Evolutionary conservation across 108 stramenopile genomes (phyloP), one percentile per base, ranked within the genome.

Genomic region (Cyclotella baltica): DNA sequence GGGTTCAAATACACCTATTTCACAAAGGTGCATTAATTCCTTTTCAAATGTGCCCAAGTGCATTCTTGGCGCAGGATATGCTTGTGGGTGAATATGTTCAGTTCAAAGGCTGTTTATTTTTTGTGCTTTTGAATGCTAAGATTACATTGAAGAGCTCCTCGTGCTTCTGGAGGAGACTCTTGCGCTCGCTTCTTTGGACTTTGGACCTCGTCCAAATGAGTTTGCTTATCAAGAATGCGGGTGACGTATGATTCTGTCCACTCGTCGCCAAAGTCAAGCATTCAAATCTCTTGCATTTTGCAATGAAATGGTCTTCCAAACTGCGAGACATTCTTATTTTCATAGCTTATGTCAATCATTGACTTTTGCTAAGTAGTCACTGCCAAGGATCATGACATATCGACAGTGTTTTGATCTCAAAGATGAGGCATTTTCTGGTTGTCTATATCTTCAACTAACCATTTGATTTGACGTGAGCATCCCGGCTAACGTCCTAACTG

Each of bases 371-470:
- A 87, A 50, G 57, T 85, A 67, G 22, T 85, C 84, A 27, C 46
- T 34, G 1, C 87, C 83, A 8, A 87, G 34, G n/a, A 84, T 81
- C 0, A 82, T 25, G 31, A 85, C 78, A 33, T 85, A 85, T 4
- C 28, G 40, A 15, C 55, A 58, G 0, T 34, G 48, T 0, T 37
- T n/a, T n/a, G n/a, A n/a, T 20, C 16, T 78, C 69, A 34, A 73
- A 73, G 15, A 84, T 58, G 0, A 53, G 37, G 11, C 78, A 67
- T 40, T 69, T 18, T 29, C 3, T 0, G 16, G n/a, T n/a, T n/a
- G 22, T 20, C 5, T 62, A 67, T 29, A 75, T 71, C 10, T 36
- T 36, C 1, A 31, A 30, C n/a, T 58, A 3, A 71, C 55, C 0
- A 13, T 37, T 2, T 71, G 8, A 2, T 2, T 16, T 59, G 58